Evolutionary conservation across 148 eudicot genomes (phyloP).

Genomic region (Spergularia bocconei): DNA sequence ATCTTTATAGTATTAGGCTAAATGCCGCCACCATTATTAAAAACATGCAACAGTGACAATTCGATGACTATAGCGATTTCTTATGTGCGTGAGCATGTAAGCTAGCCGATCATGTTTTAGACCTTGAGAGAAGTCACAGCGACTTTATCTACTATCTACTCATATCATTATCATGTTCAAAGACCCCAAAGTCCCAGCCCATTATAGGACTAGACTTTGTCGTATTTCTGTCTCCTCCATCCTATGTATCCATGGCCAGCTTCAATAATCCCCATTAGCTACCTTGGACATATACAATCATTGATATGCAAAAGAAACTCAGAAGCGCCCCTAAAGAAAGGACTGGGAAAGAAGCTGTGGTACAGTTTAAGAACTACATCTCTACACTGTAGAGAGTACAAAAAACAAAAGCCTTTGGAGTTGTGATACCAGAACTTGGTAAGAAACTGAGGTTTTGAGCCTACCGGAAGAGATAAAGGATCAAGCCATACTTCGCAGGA

Average conservation of each 20-base stretch:
- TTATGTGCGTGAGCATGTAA: not conserved
- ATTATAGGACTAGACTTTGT: too few relatives aligned
- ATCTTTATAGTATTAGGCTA: not conserved
- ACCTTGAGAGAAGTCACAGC: not conserved
- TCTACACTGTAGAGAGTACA: too few relatives aligned
- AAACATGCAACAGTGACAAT: not conserved
- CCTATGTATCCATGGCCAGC: not conserved
- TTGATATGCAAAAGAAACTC: too few relatives aligned
- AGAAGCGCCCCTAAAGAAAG: too few relatives aligned
- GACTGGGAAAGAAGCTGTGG: too few relatives aligned
- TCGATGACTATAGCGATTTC: not conserved
- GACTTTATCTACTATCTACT: not conserved
- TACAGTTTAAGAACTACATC: too few relatives aligned
- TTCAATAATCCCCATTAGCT: not conserved
- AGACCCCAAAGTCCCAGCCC: too few relatives aligned
- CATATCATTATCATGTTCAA: not conserved
- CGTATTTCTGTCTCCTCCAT: not conserved
- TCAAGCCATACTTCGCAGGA: conserved; percentile 81
- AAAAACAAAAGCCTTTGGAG: too few relatives aligned
- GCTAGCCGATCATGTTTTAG: not conserved
- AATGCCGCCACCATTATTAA: not conserved
- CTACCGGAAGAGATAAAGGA: conserved; percentile 17
- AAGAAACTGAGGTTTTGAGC: too few relatives aligned
- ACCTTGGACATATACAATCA: not conserved
- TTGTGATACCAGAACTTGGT: too few relatives aligned